Evolutionary conservation across 257 asterid genomes (phyloP), one percentile per base, ranked within the genome.

Genomic region (Fraxinus excelsior): DNA sequence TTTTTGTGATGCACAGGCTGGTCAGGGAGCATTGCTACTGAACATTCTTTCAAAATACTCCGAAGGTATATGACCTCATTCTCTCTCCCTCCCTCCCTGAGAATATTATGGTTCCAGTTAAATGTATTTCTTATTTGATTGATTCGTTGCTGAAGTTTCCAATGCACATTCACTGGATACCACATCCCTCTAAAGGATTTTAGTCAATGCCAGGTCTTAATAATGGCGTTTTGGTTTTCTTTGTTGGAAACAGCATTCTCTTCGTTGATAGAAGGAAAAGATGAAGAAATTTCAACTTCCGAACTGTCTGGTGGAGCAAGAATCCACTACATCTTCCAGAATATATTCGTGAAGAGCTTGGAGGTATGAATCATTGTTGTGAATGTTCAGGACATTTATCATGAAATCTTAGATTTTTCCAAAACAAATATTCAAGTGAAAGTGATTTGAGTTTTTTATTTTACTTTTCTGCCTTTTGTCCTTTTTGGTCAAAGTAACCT

Each of bases 281-380:
- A 85, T 80, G 89, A 85, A 79, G 91, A 88, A 74, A 72, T 88
- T 84, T 88, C 93, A 68, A 88, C 91, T 25, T 51, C 82, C 56
- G 91, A 88, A 83, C 80, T 88, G 74, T 85, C 91, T 78, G 93
- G 93, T 71, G 93, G 93, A 66, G 91, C 93, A 82, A 85, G 93
- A 76, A 88, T 88, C 56, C 90, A 86, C 82, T 88, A 86, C 81
- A 88, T 86, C 44, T 86, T 88, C 67, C 93, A 86, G 78, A 82
- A 83, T 76, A 88, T 84, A 71, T 88, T 81, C 80, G 93, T 88
- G 72, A 88, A 79, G 83, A 82, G 93, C 75, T 74, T 88, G 85
- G 93, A 88, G 93, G 92, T 86, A 68, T 46, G 49, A 76, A 53
- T 67, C 74, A 40, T 74, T 85, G 67, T 35, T 68, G 35, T 37